Evolutionary conservation across 1,139 yeast species (phyloP).

Genomic region (Lodderomyces theae): DNA sequence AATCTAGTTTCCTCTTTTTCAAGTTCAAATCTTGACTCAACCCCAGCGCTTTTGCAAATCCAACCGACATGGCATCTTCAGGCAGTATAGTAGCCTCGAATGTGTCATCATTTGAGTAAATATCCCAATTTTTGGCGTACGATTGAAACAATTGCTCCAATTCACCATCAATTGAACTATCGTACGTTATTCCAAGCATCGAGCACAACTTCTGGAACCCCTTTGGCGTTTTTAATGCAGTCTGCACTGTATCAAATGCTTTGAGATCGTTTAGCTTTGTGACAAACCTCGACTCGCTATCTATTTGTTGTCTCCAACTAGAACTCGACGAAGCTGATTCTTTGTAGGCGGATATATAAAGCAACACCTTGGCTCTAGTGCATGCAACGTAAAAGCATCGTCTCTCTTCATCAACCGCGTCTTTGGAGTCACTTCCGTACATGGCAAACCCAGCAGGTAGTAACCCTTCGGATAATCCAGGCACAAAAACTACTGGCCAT

Average conservation of each 20-base stretch:
- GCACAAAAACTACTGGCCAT: slow-evolving; percentile 90
- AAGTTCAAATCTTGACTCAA: background rate
- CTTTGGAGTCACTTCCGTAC: slow-evolving; percentile 8
- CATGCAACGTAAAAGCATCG: slow-evolving; percentile 84
- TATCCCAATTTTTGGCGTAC: slow-evolving; percentile 22
- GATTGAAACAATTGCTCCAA: slow-evolving; percentile 62
- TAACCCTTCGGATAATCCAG: slow-evolving; percentile 60
- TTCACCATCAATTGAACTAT: slow-evolving; percentile 7
- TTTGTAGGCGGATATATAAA: slow-evolving; percentile 36
- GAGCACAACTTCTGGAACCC: background rate
- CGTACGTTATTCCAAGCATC: background rate
- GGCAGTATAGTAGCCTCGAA: background rate
- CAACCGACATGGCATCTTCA: background rate
- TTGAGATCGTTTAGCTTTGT: slow-evolving; percentile 11
- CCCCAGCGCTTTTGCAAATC: background rate
- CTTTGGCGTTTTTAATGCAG: slow-evolving; percentile 18
- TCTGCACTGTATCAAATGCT: slow-evolving; percentile 14
- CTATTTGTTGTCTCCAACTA: slow-evolving; percentile 24
- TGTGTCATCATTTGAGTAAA: background rate
- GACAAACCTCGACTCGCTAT: slow-evolving; percentile 32
- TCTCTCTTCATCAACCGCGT: slow-evolving; percentile 65
- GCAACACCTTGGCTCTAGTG: slow-evolving; percentile 67
- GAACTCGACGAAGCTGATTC: slow-evolving; percentile 18
- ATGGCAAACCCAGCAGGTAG: slow-evolving; percentile 51
- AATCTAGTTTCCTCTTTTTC: background rate